These are phyloP conservation scores for Fusarium subglutinans DNA, from an alignment of 2,329 filamentous ascomycete species.

Conservation along the genomic window DNA sequence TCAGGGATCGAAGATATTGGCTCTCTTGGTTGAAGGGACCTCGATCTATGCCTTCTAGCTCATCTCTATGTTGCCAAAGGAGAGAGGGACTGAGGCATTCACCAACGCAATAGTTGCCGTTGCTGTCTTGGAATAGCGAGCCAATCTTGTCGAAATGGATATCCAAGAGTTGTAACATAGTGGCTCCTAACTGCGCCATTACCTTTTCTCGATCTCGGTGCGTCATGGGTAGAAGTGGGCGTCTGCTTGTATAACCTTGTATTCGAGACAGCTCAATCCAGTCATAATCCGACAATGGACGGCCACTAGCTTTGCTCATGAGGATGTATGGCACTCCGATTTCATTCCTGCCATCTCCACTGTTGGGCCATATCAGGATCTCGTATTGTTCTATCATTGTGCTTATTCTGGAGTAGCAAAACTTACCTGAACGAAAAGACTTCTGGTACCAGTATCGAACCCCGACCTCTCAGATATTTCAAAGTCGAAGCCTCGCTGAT, in stretches of 20 bases:
- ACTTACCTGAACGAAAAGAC: background rate
- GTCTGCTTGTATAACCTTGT: background rate
- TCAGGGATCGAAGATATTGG: background rate
- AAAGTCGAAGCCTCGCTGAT: background rate
- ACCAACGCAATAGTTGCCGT: background rate
- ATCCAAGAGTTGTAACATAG: background rate
- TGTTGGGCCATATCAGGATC: background rate
- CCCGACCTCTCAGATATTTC: background rate
- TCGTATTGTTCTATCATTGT: background rate
- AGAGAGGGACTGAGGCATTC: background rate
- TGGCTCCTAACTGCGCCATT: background rate
- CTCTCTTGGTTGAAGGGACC: background rate
- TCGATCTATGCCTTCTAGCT: background rate
- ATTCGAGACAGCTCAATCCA: background rate
- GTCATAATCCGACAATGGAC: background rate
- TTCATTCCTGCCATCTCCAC: rapidly evolving
- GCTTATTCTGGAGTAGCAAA: background rate
- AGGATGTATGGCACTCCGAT: background rate
- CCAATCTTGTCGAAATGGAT: background rate
- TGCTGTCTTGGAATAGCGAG: background rate
- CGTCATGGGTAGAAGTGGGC: background rate
- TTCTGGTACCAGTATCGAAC: background rate
- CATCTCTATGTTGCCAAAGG: background rate
- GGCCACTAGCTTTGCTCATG: background rate
- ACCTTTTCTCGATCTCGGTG: background rate